These are phyloP conservation scores for Plasmopara viticola DNA, from an alignment of 352 stramenopile species.

Conservation along the genomic window DNA sequence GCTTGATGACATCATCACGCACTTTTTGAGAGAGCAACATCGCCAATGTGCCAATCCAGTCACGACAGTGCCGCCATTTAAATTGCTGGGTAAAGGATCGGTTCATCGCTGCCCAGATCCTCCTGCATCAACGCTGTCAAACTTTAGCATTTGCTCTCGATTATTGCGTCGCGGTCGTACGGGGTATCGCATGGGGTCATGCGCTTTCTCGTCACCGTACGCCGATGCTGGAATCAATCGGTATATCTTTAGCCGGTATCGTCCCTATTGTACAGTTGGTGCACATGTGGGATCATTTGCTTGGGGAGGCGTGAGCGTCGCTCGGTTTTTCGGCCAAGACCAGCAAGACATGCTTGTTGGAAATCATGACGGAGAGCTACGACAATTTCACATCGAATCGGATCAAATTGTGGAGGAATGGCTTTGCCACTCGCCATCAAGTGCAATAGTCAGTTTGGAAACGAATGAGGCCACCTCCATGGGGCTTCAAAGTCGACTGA, in stretches of 20 bases:
- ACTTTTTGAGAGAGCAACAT: constrained; percentile 85
- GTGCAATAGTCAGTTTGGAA: constrained; percentile 58
- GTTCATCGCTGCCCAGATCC: constrained; percentile 74
- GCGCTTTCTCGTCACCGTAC: constrained; percentile 46
- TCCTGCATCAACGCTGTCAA: constrained; percentile 32
- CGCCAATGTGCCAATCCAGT: constrained; percentile 83
- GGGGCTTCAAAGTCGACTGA: constrained; percentile 38
- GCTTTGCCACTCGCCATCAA: constrained; percentile 65
- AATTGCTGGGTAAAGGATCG: constrained; percentile 47
- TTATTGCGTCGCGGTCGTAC: constrained; percentile 47
- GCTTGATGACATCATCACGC: constrained; percentile 78
- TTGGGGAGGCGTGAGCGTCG: constrained; percentile 53
- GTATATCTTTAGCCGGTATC: constrained; percentile 75
- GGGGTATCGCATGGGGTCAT: constrained; percentile 36
- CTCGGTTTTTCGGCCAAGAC: constrained; percentile 58
- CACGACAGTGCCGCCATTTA: constrained; percentile 81
- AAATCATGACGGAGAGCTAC: constrained; percentile 65
- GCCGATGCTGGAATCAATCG: constrained; percentile 64
- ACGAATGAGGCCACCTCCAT: constrained; percentile 62
- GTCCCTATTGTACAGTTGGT: constrained; percentile 55
- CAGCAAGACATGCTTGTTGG: constrained; percentile 66
- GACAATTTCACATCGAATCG: constrained; percentile 48
- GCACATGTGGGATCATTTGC: constrained; percentile 38
- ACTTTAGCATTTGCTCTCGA: constrained; percentile 58
- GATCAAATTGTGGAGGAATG: constrained; percentile 70